These are phyloP conservation scores for Astrocystis sublimbata DNA, from an alignment of 495 filamentous ascomycete genomes.

Conservation along the genomic window DNA sequence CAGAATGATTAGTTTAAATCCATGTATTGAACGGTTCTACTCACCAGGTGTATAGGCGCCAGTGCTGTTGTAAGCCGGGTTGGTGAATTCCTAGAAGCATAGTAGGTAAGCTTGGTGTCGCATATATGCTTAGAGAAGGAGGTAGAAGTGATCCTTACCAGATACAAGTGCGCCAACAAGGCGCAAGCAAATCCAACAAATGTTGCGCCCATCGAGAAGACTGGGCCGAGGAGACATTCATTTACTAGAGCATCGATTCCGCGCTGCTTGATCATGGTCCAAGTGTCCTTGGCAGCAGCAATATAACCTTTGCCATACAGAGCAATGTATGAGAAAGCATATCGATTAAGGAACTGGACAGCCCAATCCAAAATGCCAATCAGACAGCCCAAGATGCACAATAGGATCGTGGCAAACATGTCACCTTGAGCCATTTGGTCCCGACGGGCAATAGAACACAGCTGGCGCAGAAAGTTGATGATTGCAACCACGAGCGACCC, in stretches of 20 bases:
- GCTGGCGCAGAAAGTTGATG: slow-evolving; percentile 78
- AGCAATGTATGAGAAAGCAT: slow-evolving; percentile 90
- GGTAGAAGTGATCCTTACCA: slow-evolving; percentile 52
- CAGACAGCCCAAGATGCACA: slow-evolving; percentile 73
- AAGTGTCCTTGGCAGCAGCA: slow-evolving; percentile 82
- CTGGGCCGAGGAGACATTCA: slow-evolving; percentile 86
- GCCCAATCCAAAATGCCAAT: slow-evolving; percentile 82
- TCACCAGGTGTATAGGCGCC: slow-evolving; percentile 54
- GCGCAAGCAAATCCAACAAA: slow-evolving; percentile 83
- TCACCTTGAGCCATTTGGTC: slow-evolving; percentile 67
- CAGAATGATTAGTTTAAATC: slow-evolving; percentile 4
- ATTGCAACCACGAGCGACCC: slow-evolving; percentile 85
- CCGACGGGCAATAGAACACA: slow-evolving; percentile 70
- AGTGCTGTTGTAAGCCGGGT: slow-evolving; percentile 71
- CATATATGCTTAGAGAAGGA: not conserved
- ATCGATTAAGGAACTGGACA: slow-evolving; percentile 75
- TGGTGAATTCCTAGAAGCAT: slow-evolving; percentile 48
- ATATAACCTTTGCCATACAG: slow-evolving; percentile 88
- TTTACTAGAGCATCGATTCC: slow-evolving; percentile 88
- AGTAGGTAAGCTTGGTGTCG: slow-evolving; percentile 4
- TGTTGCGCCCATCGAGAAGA: slow-evolving; percentile 82
- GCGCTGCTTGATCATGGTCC: slow-evolving; percentile 86
- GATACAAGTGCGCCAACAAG: slow-evolving; percentile 79
- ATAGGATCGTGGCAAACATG: slow-evolving; percentile 62
- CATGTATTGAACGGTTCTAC: not conserved